Evolutionary conservation across 1,284 basidiomycete genomes (phyloP).

Genomic region (Pholiota adiposa): DNA sequence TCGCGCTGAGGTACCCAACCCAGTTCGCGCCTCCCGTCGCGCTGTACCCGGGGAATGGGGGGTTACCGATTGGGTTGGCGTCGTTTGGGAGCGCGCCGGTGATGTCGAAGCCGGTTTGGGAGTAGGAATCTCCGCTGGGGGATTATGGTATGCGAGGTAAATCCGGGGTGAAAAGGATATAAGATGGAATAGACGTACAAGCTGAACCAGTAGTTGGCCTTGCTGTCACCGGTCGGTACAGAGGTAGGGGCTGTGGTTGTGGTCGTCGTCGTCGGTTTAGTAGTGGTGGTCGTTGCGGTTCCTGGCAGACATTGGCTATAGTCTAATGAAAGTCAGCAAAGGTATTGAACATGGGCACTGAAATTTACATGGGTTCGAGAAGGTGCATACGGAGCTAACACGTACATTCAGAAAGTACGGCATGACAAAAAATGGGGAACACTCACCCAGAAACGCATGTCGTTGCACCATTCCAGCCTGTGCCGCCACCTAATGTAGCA

Average conservation of each 20-base stretch:
- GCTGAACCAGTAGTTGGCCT: constrained; percentile 53
- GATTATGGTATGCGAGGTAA: too few species aligned
- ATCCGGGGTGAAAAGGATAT: not conserved
- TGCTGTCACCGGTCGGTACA: constrained; percentile 25
- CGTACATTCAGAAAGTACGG: constrained; percentile 14
- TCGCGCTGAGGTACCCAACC: constrained; percentile 54
- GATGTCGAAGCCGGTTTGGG: constrained; percentile 54
- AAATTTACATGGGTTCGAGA: constrained; percentile 41
- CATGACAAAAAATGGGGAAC: not conserved
- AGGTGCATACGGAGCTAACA: constrained; percentile 36
- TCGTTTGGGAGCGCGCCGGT: constrained; percentile 43
- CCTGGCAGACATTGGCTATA: constrained; percentile 51
- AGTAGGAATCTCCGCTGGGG: constrained; percentile 66
- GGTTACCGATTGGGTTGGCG: constrained; percentile 62
- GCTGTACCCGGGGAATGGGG: constrained; percentile 59
- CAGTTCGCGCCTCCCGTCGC: constrained; percentile 62
- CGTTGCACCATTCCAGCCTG: constrained; percentile 24
- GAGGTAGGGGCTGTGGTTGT: constrained; percentile 25
- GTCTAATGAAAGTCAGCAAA: too few species aligned
- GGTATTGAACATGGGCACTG: too few species aligned
- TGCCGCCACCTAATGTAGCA: constrained; percentile 21
- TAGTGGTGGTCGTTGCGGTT: constrained; percentile 28
- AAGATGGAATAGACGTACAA: constrained; percentile 40
- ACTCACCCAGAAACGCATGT: constrained; percentile 24
- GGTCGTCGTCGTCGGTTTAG: constrained; percentile 15